Base-by-base conservation (phyloP, 208 protist genomes). In the Sergeia podlipaevii region DNA sequence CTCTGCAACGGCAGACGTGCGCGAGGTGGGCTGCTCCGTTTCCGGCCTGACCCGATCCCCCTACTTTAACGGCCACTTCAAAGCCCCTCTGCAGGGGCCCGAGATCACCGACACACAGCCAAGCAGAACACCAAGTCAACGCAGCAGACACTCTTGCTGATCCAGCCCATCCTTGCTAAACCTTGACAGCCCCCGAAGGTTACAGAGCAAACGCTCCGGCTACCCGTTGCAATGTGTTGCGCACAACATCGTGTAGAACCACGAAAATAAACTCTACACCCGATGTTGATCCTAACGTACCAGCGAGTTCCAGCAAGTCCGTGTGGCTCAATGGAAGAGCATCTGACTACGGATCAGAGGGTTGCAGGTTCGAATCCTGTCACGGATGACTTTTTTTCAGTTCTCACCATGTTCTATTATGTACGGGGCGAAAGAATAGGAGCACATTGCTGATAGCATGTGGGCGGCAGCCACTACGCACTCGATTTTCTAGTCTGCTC, bases 71-170 rank as follows among this genome's bases (percentile, higher is more conserved):
- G 70, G 76, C 62, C 41, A 50, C 33, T 47, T 27, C 50, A 29
- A 53, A 41, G 46, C 51, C 73, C 60, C 80, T 87, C 79, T 87
- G 20, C 77, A 88, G 77, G 50, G 62, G 60, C 54, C 61, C 50
- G 24, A 29, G 17, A 41, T 3, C 59, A 61, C 76, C 70, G 79
- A 91, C 84, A 82, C 77, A 76, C 70, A 77, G 75, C 76, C 84
- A 91, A 88, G 79, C 74, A 91, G 84, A 85, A 74, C 84, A 84
- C 84, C 84, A 71, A 66, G 84, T 91, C 80, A 84, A 91, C 84
- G 80, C 80, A 83, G 70, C 84, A 63, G 34, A 57, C 71, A 76
- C 74, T 77, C 66, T 81, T 52, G 69, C 84, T 88, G 64, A 49
- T 88, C 79, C 80, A 86, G 56, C 58, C 60, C 28, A 18, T 63